These are phyloP conservation scores for Hygrophoropsis aurantiaca DNA, from an alignment of 768 basidiomycete genomes.

Conservation along the genomic window DNA sequence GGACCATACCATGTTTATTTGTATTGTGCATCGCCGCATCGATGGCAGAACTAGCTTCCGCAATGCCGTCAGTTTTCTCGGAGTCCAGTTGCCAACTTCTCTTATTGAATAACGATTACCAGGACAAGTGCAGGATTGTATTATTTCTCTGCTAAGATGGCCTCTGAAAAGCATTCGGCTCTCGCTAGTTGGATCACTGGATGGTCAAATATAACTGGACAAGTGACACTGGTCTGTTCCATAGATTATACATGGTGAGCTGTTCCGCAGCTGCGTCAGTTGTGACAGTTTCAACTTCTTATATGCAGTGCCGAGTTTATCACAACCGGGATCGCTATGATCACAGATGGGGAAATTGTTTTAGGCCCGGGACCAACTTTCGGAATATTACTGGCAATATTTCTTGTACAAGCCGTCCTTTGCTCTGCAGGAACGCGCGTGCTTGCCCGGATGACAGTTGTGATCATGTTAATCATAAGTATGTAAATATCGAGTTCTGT, in stretches of 20 bases:
- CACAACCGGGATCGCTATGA: conserved; percentile 20
- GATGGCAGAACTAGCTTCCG: conserved; percentile 19
- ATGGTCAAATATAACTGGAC: conserved; percentile 27
- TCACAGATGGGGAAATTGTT: conserved; percentile 18
- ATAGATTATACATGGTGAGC: conserved; percentile 19
- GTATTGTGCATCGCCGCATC: conserved; percentile 16
- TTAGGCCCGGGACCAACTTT: conserved; percentile 17
- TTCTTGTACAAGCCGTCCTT: conserved; percentile 16
- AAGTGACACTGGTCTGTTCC: conserved; percentile 25
- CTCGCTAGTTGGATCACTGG: conserved; percentile 28
- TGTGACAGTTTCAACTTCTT: neutral
- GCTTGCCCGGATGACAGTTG: conserved; percentile 20
- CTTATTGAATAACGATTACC: neutral
- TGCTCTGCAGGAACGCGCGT: conserved; percentile 22
- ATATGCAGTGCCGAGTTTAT: conserved; percentile 16
- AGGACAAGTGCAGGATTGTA: conserved; percentile 26
- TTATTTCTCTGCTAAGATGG: conserved; percentile 28
- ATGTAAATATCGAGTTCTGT: neutral
- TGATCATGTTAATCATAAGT: conserved; percentile 16
- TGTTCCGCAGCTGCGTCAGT: neutral
- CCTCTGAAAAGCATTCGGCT: conserved; percentile 18
- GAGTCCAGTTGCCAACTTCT: neutral
- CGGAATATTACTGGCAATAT: conserved; percentile 18
- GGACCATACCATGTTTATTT: conserved; percentile 21
- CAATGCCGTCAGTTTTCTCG: conserved; percentile 16